Evolutionary conservation across 2,329 filamentous ascomycete species (phyloP), one percentile per base, ranked within the genome.

Genomic region (Pseudogymnoascus pannorum): DNA sequence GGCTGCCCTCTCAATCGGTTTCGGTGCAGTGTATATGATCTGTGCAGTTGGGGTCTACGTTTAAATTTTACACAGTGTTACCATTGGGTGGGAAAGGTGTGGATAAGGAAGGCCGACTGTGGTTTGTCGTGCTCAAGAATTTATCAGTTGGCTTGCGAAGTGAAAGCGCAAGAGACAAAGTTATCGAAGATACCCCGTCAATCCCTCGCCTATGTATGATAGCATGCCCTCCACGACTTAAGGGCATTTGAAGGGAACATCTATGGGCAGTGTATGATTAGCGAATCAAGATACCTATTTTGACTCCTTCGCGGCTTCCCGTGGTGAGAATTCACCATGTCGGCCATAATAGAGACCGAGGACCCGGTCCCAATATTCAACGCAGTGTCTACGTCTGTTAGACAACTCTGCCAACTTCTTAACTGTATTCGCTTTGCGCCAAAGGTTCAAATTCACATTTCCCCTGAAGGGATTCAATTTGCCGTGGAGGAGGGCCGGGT

Each of bases 31-130:
- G 51, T 97, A 94, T 78, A 96, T 97, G 88, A 97, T 99, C 78
- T 99, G 94, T 77, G 94, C 92, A 64, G 94, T 94, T 74, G 94
- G 94, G 74, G 94, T 99, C 73, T 97, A 99, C 86, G 91, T 99
- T 75, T 99, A 73, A 64, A 58, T 62, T 58, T 63, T 60, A 60
- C 61, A 60, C 62, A 14, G 7, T 29, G 29, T 35, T 38, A 9
- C 54, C 29, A 58, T 24, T 58, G 24, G 42, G 22, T 29, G 44
- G 44, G 26, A 54, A 54, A 18, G 18, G n/a, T n/a, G 24, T 54
- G 48, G 24, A 54, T 31, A 54, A 54, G 48, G 48, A 54, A 31
- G 26, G 24, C 48, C 26, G 48, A 26, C 42, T 51, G 42, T 31
- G 26, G 20, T 14, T 18, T 16, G 16, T 54, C 48, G 48, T 31